Evolutionary conservation across 768 basidiomycete species (phyloP).

Genomic region (Pleurotus giganteus): DNA sequence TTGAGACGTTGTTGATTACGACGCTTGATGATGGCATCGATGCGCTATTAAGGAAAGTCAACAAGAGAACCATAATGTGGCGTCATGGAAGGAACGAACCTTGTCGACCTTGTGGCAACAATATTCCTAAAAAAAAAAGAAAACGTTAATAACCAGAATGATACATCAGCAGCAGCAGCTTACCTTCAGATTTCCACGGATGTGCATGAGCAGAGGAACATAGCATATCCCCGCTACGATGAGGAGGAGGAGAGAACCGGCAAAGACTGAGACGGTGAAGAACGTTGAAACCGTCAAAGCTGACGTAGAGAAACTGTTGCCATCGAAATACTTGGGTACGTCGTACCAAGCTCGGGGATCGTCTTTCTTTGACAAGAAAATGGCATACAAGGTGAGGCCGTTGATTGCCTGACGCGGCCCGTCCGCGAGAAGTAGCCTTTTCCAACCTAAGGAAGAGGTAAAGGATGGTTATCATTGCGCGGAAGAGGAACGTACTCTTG

Average conservation of each 20-base stretch:
- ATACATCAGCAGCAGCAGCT: conserved; percentile 8
- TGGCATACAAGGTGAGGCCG: conserved; percentile 92
- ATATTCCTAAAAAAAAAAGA: conserved; percentile 72
- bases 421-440: conserved; percentile 70
- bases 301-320: conserved; percentile 75
- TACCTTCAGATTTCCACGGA: conserved; percentile 96
- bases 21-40: conserved; percentile 89
- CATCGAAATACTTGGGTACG: conserved; percentile 74
- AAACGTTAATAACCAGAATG: not conserved
- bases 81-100: conserved; percentile 36
- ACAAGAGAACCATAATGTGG: conserved; percentile 6
- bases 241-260: conserved; percentile 77
- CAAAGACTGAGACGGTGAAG: conserved; percentile 87
- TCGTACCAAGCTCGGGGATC: conserved; percentile 59
- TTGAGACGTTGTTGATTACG: conserved; percentile 83
- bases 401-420: conserved; percentile 98
- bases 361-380: conserved; percentile 61
- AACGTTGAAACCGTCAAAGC: conserved; percentile 85
- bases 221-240: conserved; percentile 86
- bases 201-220: conserved; percentile 91
- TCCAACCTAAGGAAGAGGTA: conserved; percentile 33
- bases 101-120: conserved; percentile 99
- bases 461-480: not conserved
- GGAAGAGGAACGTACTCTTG: conserved; percentile 67
- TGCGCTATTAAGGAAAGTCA: conserved; percentile 55